Conservation (phyloP, 805 yeast species). For the Yamadazyma philogaea region DNA sequence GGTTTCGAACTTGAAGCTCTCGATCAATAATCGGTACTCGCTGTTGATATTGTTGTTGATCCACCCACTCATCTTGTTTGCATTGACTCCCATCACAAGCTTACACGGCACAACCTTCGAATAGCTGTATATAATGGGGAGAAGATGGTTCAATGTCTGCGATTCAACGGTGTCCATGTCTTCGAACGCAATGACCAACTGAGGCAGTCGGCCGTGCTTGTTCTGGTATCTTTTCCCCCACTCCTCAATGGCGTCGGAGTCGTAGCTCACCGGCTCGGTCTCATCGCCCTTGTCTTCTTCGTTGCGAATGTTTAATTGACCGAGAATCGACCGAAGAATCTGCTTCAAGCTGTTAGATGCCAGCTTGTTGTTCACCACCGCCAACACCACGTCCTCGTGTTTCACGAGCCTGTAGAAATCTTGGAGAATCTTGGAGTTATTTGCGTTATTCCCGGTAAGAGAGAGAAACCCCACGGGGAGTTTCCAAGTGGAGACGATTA, state of each 20-base stretch:
- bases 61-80: conserved; percentile 37
- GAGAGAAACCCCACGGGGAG: conserved; percentile 33
- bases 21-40: conserved; percentile 25
- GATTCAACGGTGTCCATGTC: conserved; percentile 35
- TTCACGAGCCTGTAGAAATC: conserved; percentile 23
- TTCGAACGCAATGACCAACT: conserved; percentile 27
- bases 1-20: conserved; percentile 32
- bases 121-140: conserved; percentile 30
- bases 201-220: not conserved
- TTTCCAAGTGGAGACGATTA: conserved; percentile 13
- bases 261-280: conserved; percentile 27
- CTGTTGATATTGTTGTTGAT: conserved; percentile 30
- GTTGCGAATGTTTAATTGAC: conserved; percentile 19
- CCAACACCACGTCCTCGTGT: conserved; percentile 18
- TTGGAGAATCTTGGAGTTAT: conserved; percentile 36
- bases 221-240: conserved; percentile 4
- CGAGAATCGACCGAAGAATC: conserved; percentile 31
- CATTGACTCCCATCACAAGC: conserved; percentile 35
- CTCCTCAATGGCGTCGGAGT: conserved; percentile 24
- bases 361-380: conserved; percentile 29
- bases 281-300: conserved; percentile 11
- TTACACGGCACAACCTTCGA: conserved; percentile 26
- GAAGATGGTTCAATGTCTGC: conserved; percentile 34
- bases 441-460: conserved; percentile 40
- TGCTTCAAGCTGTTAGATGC: conserved; percentile 31